phyloP scores from a whole-genome alignment of 2,329 filamentous ascomycete genomes.

The Diplodia seriata region DNA sequence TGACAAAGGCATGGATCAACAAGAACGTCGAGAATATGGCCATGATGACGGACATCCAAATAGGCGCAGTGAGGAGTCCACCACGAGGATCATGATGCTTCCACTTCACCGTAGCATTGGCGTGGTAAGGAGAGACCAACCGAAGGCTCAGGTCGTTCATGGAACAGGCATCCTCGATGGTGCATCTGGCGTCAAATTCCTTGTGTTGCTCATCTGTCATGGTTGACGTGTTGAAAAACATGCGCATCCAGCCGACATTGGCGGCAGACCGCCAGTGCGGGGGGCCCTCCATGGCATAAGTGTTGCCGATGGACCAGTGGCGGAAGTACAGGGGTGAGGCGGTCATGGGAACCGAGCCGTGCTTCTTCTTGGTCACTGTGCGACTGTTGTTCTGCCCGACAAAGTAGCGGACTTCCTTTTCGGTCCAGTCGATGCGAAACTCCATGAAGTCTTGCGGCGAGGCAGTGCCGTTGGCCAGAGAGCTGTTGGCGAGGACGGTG shows the following conservation, averaged over 20 bases:
- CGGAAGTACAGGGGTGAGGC: constrained; percentile 54
- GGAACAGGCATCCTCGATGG: constrained; percentile 43
- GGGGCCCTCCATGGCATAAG: constrained; percentile 55
- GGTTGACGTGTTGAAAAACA: constrained; percentile 59
- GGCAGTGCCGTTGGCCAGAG: constrained; percentile 42
- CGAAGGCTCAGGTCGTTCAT: constrained; percentile 47
- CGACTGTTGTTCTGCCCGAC: constrained; percentile 49
- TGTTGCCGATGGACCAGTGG: constrained; percentile 58
- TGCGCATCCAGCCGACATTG: constrained; percentile 55
- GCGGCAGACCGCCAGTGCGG: constrained; percentile 50
- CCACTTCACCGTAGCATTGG: constrained; percentile 41
- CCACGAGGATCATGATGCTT: constrained; percentile 40
- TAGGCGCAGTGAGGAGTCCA: constrained; percentile 42
- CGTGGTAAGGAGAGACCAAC: constrained; percentile 41
- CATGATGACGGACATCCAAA: constrained; percentile 44
- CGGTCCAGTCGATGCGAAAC: constrained; percentile 57
- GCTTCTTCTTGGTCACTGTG: constrained; percentile 44
- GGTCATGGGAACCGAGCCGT: constrained; percentile 48
- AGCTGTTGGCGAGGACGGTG: constrained; percentile 44
- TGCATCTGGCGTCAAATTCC: constrained; percentile 44
- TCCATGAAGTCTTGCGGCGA: constrained; percentile 56
- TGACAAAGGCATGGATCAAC: constrained; percentile 43
- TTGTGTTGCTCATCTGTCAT: constrained; percentile 43
- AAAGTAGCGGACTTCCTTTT: constrained; percentile 53
- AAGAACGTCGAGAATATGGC: constrained; percentile 42